Evolutionary conservation across 805 yeast genomes (phyloP), one percentile per base, ranked within the genome.

Genomic region (Ogataea chonburiensis): DNA sequence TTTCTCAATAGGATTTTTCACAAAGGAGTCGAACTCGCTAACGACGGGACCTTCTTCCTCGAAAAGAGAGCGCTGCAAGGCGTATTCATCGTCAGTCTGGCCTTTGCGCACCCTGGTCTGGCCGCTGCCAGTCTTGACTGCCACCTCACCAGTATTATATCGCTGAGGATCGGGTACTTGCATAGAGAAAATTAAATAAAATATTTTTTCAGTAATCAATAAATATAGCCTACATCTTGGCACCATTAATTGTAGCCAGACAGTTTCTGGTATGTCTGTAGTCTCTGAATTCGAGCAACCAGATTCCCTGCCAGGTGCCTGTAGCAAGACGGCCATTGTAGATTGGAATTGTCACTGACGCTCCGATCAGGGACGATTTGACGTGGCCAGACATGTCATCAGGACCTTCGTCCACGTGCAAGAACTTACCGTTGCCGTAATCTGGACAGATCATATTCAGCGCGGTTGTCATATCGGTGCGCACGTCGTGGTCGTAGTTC

Each of bases 291-390:
- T 85, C 94, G 52, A 84, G 67, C 32, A 81, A 64, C 68, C 83
- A 85, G 26, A 86, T 71, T 0, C 93, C 94, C 55, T 85, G 94
- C 94, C 94, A 86, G 0, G 93, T 85, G 2, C 94, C 94, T 0
- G 80, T 68, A 1, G 79, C 81, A 37, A 85, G 61, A 21, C 66
- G 56, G 1, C 94, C 94, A 49, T 83, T 73, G 15, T 69, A 55
- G 31, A 85, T 83, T 2, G 94, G 94, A 27, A 85, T 75, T 3
- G 75, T 66, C 17, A 85, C 61, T 3, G 77, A 68, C 6, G 77
- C 81, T 13, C 94, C 93, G 7, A 81, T 70, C 31, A 70, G 42
- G 2, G 75, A 61, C 13, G 83, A 69, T 53, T 83, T 79, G 34
- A 79, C 78, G 57, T 85, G 94, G 0, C 89, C 84, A 2, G 91